Evolutionary conservation across 768 basidiomycete genomes (phyloP).

Genomic region (Termitomyces bulborhizus): DNA sequence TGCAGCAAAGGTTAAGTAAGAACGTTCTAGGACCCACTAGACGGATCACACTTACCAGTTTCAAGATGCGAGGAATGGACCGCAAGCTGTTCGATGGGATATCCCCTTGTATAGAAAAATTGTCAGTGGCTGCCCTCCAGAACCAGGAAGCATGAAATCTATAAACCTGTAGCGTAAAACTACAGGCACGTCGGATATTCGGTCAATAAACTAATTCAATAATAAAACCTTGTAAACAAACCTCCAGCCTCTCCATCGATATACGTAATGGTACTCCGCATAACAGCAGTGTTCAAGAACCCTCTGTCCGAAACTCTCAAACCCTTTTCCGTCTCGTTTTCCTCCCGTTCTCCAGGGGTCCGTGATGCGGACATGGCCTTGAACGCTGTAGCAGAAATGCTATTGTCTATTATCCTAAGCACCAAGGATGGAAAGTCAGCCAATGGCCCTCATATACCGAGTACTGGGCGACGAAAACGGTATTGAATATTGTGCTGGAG

Average conservation of each 20-base stretch:
- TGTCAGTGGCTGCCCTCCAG: background rate
- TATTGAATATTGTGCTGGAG: background rate
- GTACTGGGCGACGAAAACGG: background rate
- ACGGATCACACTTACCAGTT: constrained; percentile 28
- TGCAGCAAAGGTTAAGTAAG: background rate
- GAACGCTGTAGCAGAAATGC: constrained; percentile 75
- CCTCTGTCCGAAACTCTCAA: constrained; percentile 75
- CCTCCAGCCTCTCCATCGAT: constrained; percentile 88
- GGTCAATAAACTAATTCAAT: background rate
- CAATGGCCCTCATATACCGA: background rate
- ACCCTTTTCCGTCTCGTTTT: constrained; percentile 81
- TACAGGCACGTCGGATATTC: constrained; percentile 7
- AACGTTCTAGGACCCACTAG: background rate
- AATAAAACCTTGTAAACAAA: constrained; percentile 21
- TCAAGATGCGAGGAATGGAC: constrained; percentile 76
- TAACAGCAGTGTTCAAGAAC: constrained; percentile 79
- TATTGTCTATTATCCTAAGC: constrained; percentile 71
- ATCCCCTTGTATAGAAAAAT: constrained; percentile 49
- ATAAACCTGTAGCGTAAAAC: constrained; percentile 70
- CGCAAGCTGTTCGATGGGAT: constrained; percentile 90
- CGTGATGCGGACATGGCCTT: constrained; percentile 62
- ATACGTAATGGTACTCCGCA: constrained; percentile 78
- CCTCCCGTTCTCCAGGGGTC: constrained; percentile 57
- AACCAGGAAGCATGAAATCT: background rate
- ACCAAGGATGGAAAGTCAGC: background rate